phyloP scores from a whole-genome alignment of 495 filamentous ascomycete species.

The Lasiosphaeria miniovina region DNA sequence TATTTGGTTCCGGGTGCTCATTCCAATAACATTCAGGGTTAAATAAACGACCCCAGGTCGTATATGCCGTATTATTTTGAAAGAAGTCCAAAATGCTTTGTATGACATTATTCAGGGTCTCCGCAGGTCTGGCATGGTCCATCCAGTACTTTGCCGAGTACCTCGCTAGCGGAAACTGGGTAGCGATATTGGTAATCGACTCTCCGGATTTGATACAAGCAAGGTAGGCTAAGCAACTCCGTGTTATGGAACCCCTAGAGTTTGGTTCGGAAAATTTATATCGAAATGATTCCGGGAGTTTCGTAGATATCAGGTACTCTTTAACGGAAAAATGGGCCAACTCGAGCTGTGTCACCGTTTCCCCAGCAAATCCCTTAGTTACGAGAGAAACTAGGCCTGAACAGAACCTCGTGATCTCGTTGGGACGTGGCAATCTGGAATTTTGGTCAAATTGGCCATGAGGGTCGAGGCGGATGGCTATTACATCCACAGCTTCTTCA shows the following conservation, averaged over 20 bases:
- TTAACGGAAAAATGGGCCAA: constrained; percentile 43
- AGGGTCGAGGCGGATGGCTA: constrained; percentile 17
- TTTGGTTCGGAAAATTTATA: constrained; percentile 7
- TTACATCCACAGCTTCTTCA: constrained; percentile 27
- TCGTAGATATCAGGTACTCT: constrained; percentile 35
- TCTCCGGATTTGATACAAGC: constrained; percentile 20
- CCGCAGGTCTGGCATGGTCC: constrained; percentile 18
- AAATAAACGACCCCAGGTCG: constrained; percentile 4
- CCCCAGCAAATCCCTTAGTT: neutral
- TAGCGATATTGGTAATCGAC: constrained; percentile 11
- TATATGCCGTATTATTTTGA: neutral
- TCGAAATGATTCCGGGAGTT: neutral
- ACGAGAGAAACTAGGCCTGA: constrained; percentile 26
- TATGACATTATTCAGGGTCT: constrained; percentile 9
- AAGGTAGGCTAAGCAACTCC: constrained; percentile 33
- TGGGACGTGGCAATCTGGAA: constrained; percentile 21
- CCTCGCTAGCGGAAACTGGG: constrained; percentile 21
- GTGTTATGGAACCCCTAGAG: constrained; percentile 29
- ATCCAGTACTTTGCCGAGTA: constrained; percentile 32
- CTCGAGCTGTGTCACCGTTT: constrained; percentile 13
- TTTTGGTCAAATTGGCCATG: constrained; percentile 20
- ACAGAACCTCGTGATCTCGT: constrained; percentile 28
- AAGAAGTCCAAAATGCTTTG: constrained; percentile 6
- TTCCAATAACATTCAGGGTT: constrained; percentile 7
- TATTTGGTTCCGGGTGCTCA: constrained; percentile 5